A percentile compares a stretch with the other conserved stretches of the same genome.
Evolutionary conservation across 495 filamentous ascomycete species (phyloP).

Genomic region (Xylaria castorea): DNA sequence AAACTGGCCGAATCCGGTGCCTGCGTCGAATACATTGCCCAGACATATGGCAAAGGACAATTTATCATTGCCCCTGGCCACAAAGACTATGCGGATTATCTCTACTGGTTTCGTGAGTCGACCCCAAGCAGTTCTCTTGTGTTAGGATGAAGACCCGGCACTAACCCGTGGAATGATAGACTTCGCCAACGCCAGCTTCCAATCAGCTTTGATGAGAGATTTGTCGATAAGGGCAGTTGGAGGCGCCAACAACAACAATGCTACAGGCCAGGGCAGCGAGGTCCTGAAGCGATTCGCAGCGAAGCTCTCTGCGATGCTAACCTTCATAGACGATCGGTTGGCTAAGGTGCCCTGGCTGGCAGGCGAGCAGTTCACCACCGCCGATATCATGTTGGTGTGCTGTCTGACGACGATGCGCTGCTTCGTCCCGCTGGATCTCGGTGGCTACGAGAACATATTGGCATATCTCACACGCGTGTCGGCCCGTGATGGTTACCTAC

Average conservation of each 20-base stretch:
- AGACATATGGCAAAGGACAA: slow-evolving; percentile 54
- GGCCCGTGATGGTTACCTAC: slow-evolving; percentile 49
- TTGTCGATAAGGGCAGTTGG: slow-evolving; percentile 3
- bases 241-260: slow-evolving; percentile 18
- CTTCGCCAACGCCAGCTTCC: slow-evolving; percentile 63
- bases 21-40: slow-evolving; percentile 63
- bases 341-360: slow-evolving; percentile 60
- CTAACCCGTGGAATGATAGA: slow-evolving; percentile 37
- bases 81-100: slow-evolving; percentile 58
- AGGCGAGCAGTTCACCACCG: slow-evolving; percentile 64
- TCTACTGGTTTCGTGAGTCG: slow-evolving; percentile 62
- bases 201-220: slow-evolving; percentile 42
- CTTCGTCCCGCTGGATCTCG: slow-evolving; percentile 54
- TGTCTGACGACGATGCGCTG: slow-evolving; percentile 62
- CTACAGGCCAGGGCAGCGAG: slow-evolving; percentile 17
- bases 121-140: neutral
- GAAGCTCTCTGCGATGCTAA: slow-evolving; percentile 39
- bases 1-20: slow-evolving; percentile 63
- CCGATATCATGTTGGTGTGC: slow-evolving; percentile 66
- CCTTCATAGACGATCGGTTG: slow-evolving; percentile 54
- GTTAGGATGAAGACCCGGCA: neutral
- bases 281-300: slow-evolving; percentile 28
- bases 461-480: slow-evolving; percentile 53
- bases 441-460: slow-evolving; percentile 51
- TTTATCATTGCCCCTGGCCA: slow-evolving; percentile 52